phyloP scores from a whole-genome alignment of 495 filamentous ascomycete genomes.

The Alectoria sarmentosa region DNA sequence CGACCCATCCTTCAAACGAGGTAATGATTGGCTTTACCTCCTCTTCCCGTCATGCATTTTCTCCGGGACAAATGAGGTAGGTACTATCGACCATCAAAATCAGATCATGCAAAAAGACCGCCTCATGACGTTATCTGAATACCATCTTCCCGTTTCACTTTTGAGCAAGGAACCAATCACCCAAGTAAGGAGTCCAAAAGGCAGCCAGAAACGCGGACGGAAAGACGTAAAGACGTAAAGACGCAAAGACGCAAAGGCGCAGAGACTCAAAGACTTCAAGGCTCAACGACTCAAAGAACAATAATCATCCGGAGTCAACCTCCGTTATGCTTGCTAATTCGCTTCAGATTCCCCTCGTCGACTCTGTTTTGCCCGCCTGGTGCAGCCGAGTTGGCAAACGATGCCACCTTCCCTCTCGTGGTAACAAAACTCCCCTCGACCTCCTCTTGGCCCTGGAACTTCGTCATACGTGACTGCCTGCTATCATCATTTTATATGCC shows the following conservation, averaged over 20 bases:
- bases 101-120: neutral
- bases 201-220: neutral
- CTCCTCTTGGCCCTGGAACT: neutral
- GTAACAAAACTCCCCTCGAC: neutral
- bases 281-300: too few relatives aligned
- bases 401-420: conserved; percentile 7
- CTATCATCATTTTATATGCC: neutral
- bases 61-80: neutral
- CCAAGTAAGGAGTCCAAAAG: neutral
- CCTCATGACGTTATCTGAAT: neutral
- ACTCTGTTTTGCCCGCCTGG: neutral
- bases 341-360: neutral
- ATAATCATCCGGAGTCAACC: neutral
- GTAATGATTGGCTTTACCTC: neutral
- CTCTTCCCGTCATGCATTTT: neutral
- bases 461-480: neutral
- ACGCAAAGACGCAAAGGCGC: neutral
- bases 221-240: neutral
- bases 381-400: neutral
- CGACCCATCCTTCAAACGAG: neutral
- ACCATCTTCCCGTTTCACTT: neutral
- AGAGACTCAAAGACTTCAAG: too few relatives aligned
- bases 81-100: neutral
- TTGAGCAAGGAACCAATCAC: neutral
- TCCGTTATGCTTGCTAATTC: neutral